Percentiles rank a stretch among this genome's conserved stretches.
These are phyloP conservation scores for Arthrinium phaeospermum DNA, from an alignment of 2,329 filamentous ascomycete species.

Conservation along the genomic window DNA sequence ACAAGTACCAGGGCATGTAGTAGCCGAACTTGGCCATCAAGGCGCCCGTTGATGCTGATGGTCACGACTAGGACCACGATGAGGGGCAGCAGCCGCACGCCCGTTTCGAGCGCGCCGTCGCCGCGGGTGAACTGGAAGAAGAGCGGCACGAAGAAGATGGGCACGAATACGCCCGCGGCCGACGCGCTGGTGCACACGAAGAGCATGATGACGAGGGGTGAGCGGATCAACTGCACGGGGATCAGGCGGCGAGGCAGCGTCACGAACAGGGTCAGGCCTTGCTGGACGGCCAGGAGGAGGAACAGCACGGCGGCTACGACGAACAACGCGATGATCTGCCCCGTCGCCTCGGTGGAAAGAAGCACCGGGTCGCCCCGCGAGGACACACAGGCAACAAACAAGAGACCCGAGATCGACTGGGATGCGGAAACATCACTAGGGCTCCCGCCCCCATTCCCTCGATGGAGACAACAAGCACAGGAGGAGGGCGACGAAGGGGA, in stretches of 20 bases:
- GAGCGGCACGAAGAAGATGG: slow-evolving; percentile 54
- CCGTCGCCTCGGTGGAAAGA: slow-evolving; percentile 20
- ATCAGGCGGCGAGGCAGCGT: too few relatives aligned
- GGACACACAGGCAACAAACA: too few relatives aligned
- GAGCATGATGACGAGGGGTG: slow-evolving; percentile 44
- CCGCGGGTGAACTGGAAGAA: slow-evolving; percentile 54
- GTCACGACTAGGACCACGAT: slow-evolving; percentile 42
- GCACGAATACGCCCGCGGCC: slow-evolving; percentile 31
- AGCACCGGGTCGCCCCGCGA: too few relatives aligned
- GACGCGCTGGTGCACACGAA: slow-evolving; percentile 20
- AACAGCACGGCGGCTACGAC: too few relatives aligned
- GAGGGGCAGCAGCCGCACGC: slow-evolving; percentile 46
- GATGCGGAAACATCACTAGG: too few relatives aligned
- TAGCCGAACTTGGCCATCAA: slow-evolving; percentile 42
- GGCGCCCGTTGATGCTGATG: slow-evolving; percentile 43
- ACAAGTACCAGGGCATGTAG: slow-evolving; percentile 48
- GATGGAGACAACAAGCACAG: too few relatives aligned
- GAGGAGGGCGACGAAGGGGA: too few relatives aligned
- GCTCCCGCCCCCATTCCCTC: too few relatives aligned
- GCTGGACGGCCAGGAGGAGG: too few relatives aligned
- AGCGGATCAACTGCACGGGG: too few relatives aligned
- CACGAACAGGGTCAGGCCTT: too few relatives aligned
- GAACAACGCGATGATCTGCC: slow-evolving; percentile 48
- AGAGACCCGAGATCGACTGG: too few relatives aligned
- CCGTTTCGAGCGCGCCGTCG: slow-evolving; percentile 44